Base-by-base conservation (phyloP, 1,284 basidiomycete genomes). In the Afroboletus lepidellus region DNA sequence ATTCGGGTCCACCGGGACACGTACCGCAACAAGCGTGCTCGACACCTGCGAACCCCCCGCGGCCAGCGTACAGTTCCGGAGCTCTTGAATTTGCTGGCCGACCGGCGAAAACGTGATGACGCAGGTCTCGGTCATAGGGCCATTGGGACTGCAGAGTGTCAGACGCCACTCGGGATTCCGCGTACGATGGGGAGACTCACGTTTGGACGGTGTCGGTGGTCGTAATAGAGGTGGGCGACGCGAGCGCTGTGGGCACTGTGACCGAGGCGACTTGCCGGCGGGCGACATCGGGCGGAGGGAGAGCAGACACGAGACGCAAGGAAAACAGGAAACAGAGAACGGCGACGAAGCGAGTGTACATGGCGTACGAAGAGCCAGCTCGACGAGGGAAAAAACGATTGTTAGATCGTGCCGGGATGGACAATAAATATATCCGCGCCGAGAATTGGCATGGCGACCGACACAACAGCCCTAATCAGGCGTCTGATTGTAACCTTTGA, bases 61-160 rank as follows among this genome's bases (percentile, higher is more conserved):
- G 30, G 70, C 57, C 32, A 83, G 51, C 11, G 76, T 78, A 63
- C 87, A 90, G 24, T 74, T 74, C 62, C 74, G 76, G 47, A 83
- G 78, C 64, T 87, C 80, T 62, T 79, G 70, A 25, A 87, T 75
- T 42, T 75, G 71, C 29, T 77, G 62, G 27, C 84, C 85, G 56
- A 78, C 73, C 3, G 77, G 85, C 7, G 80, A 84, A 50, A 90
- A 74, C 3, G 79, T 80, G 54, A 87, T 74, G 5, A 75, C 73
- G 64, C 87, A 90, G 6, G 77, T 84, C 72, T 86, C 76, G 43
- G 76, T 78, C 69, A 85, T 75, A 15, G 72, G 69, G 11, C 80
- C 87, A 57, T 74, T 69, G 50, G 62, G 52, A 39, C 73, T 75
- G 55, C 9, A 15, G 18, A 18, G 12, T 13, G 27, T 53, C 45